Evolutionary conservation across 208 protist species (phyloP).

Genomic region (Polymyxa betae): DNA sequence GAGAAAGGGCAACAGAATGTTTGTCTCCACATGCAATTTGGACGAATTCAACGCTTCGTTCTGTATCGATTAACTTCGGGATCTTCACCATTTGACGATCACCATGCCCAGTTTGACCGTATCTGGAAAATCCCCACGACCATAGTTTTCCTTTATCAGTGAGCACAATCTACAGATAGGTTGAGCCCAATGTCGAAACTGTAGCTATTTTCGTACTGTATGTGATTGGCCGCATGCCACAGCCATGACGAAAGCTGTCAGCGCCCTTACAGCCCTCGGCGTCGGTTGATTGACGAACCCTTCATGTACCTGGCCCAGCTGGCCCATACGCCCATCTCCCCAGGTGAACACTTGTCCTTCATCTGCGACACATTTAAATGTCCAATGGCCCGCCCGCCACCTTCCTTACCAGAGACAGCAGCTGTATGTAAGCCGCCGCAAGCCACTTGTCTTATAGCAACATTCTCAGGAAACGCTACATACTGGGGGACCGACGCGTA

Average conservation of each 20-base stretch:
- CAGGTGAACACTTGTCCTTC: constrained; percentile 61
- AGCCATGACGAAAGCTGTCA: not conserved
- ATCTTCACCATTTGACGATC: constrained; percentile 40
- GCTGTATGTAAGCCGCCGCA: constrained; percentile 57
- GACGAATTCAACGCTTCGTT: constrained; percentile 39
- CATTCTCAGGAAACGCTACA: constrained; percentile 49
- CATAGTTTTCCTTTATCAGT: constrained; percentile 56
- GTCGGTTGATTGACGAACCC: constrained; percentile 2
- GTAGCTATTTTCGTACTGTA: not conserved
- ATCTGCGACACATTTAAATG: not conserved
- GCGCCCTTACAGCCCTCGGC: not conserved
- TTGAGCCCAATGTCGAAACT: not conserved
- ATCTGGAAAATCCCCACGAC: constrained; percentile 60
- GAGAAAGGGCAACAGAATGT: constrained; percentile 57
- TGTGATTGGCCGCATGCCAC: constrained; percentile 64
- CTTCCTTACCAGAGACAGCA: constrained; percentile 23
- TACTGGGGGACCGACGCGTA: constrained; percentile 56
- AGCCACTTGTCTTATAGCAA: constrained; percentile 27
- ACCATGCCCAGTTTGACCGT: constrained; percentile 63
- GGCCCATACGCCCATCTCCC: constrained; percentile 57
- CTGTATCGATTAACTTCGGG: constrained; percentile 35
- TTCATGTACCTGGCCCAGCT: constrained; percentile 59
- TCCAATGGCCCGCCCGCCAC: not conserved
- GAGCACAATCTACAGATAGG: not conserved
- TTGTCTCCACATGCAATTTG: constrained; percentile 59